Conservation (phyloP, 331 rosid genomes). For the Quercus lobata region DNA sequence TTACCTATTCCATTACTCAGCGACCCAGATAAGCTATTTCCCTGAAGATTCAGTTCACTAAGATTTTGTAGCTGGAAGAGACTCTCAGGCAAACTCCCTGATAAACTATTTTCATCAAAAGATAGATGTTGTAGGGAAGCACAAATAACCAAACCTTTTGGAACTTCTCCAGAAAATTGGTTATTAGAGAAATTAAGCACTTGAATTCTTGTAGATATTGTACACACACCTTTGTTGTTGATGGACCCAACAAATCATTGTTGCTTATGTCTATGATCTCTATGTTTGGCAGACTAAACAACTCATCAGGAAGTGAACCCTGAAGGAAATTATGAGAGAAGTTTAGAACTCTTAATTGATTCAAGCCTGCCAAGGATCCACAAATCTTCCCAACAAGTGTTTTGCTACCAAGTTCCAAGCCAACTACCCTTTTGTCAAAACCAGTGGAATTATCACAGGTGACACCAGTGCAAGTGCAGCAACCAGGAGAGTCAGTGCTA, state of each 20-base stretch:
- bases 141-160: constrained; percentile 21
- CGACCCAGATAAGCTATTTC: constrained; percentile 18
- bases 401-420: constrained; percentile 22
- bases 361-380: constrained; percentile 20
- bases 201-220: neutral
- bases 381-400: constrained; percentile 14
- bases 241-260: constrained; percentile 14
- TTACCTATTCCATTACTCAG: constrained; percentile 7
- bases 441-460: neutral
- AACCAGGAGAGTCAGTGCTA: too few relatives aligned
- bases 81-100: constrained; percentile 15
- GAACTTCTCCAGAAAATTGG: constrained; percentile 16
- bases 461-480: too few relatives aligned
- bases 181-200: constrained; percentile 13
- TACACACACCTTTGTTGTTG: neutral
- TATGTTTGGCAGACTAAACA: constrained; percentile 18
- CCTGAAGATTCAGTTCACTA: neutral
- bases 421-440: constrained; percentile 10
- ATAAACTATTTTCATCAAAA: constrained; percentile 5
- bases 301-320: constrained; percentile 18
- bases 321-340: constrained; percentile 25
- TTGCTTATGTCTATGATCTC: constrained; percentile 24
- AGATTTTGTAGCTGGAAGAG: constrained; percentile 15
- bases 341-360: constrained; percentile 22
- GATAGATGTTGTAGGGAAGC: constrained; percentile 10